phyloP scores from a whole-genome alignment of 1,284 basidiomycete species.

The Ustilago hordei region DNA sequence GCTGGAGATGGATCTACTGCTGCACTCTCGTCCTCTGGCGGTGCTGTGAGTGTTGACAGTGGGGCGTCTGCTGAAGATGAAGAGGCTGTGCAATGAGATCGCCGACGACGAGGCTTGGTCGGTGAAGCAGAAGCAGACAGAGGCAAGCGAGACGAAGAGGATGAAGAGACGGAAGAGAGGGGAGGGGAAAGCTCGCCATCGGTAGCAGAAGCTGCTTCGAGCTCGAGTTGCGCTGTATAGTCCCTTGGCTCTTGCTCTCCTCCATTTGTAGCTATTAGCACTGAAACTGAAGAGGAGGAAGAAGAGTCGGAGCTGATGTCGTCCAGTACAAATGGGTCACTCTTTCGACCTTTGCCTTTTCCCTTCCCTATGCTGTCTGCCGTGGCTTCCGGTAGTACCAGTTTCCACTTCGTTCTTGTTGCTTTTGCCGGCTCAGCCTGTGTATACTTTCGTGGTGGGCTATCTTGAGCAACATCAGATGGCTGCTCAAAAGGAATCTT shows the following conservation, averaged over 20 bases:
- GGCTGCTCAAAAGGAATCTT: slow-evolving; percentile 11
- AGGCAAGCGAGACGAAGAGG: slow-evolving; percentile 6
- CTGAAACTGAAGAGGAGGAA: slow-evolving; percentile 2
- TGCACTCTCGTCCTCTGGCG: not conserved
- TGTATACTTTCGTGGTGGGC: not conserved
- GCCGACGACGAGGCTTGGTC: slow-evolving; percentile 2
- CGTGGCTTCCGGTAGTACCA: slow-evolving; percentile 11
- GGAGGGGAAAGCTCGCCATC: slow-evolving; percentile 13
- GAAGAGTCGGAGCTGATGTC: slow-evolving; percentile 23
- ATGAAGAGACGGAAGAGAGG: not conserved
- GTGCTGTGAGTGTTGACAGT: not conserved
- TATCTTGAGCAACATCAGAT: not conserved
- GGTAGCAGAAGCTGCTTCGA: slow-evolving; percentile 30
- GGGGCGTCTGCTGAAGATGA: slow-evolving; percentile 32
- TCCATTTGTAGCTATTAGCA: not conserved
- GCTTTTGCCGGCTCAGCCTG: not conserved
- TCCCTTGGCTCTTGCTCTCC: slow-evolving; percentile 18
- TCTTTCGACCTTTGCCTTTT: slow-evolving; percentile 35
- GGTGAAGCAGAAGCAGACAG: slow-evolving; percentile 20
- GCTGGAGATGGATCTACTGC: slow-evolving; percentile 23
- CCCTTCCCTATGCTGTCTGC: slow-evolving; percentile 1
- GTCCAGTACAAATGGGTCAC: slow-evolving; percentile 39
- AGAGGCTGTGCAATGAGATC: slow-evolving; percentile 6
- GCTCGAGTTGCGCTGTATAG: slow-evolving; percentile 29
- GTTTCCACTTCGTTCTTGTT: not conserved